These are phyloP conservation scores for Coleophoma crateriformis DNA, from an alignment of 2,329 filamentous ascomycete genomes.

Conservation along the genomic window DNA sequence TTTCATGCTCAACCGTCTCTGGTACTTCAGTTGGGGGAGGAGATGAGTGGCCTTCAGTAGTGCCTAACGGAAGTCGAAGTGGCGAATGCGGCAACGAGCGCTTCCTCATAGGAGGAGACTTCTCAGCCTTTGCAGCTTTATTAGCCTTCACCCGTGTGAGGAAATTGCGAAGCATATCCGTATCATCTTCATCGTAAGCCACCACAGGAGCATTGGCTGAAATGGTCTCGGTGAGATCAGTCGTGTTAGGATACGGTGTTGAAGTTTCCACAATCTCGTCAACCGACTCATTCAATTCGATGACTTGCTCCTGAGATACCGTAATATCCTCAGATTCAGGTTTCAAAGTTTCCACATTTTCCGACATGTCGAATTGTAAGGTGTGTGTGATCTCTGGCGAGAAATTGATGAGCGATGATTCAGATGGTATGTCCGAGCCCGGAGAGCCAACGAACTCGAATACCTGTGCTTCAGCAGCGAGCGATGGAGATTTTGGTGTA, in stretches of 20 bases:
- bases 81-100: conserved; percentile 25
- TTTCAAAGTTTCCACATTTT: too few species aligned
- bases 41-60: conserved; percentile 11
- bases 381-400: background rate
- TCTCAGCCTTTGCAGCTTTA: conserved; percentile 26
- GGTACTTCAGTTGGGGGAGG: conserved; percentile 13
- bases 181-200: conserved; percentile 24
- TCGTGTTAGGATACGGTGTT: conserved; percentile 7
- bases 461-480: too few species aligned
- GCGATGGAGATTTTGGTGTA: too few species aligned
- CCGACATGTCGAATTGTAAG: background rate
- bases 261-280: conserved; percentile 3
- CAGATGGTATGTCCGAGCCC: background rate
- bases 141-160: conserved; percentile 28
- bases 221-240: conserved; percentile 7
- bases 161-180: conserved; percentile 29
- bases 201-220: conserved; percentile 6
- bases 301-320: too few species aligned
- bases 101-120: conserved; percentile 17
- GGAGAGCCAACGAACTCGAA: background rate
- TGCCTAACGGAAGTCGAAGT: conserved; percentile 20
- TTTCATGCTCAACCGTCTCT: conserved; percentile 19
- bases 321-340: too few species aligned
- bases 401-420: background rate
- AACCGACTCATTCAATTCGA: conserved; percentile 4